phyloP scores from a whole-genome alignment of 2,329 filamentous ascomycete genomes.

The Colletotrichum liaoningense region DNA sequence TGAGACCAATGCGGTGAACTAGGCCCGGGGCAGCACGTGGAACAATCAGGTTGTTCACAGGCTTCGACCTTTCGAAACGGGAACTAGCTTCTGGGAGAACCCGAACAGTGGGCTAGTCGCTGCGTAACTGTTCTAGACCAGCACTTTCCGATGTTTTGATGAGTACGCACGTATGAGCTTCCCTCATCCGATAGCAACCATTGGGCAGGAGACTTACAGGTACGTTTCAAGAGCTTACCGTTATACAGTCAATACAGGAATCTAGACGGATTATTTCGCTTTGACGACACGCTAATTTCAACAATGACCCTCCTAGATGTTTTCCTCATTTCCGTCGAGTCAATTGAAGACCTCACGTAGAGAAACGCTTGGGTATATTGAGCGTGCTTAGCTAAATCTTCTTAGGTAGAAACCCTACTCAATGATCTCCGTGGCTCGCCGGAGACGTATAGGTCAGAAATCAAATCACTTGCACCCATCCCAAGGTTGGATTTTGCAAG shows the following conservation, averaged over 20 bases:
- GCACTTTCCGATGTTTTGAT: neutral
- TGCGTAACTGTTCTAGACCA: neutral
- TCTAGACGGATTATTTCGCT: neutral
- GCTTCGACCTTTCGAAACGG: neutral
- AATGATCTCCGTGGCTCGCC: too few relatives aligned
- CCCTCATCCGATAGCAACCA: neutral
- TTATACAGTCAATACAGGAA: neutral
- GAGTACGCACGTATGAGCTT: conserved; percentile 6
- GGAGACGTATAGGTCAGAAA: too few relatives aligned
- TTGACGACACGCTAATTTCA: neutral
- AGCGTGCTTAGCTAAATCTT: neutral
- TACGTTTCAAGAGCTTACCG: too few relatives aligned
- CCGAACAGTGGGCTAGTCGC: neutral
- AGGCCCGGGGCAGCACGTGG: conserved; percentile 20
- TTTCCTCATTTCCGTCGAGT: neutral
- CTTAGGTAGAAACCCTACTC: too few relatives aligned
- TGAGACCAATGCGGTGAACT: neutral
- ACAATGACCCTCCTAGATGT: neutral
- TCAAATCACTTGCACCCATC: too few relatives aligned
- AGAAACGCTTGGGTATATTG: neutral
- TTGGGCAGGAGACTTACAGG: neutral
- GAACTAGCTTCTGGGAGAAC: neutral
- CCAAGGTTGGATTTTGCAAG: too few relatives aligned
- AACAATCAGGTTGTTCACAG: neutral
- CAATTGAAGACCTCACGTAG: neutral